Evolutionary conservation across 805 yeast species (phyloP).

Genomic region (Jamesozyma spencerorum): DNA sequence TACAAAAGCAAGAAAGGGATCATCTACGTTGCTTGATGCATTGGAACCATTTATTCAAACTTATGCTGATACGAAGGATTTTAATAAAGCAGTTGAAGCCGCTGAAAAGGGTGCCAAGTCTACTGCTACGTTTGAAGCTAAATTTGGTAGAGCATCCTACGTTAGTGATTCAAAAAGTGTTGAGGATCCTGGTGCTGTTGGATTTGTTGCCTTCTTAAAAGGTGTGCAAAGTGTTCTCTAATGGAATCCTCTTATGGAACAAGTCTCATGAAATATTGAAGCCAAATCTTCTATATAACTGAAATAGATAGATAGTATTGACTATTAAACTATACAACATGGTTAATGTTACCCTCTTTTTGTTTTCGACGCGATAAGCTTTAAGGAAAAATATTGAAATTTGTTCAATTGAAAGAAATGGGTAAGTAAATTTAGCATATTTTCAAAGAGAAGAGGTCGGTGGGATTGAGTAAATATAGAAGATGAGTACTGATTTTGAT

Average conservation of each 20-base stretch:
- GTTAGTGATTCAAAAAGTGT: slow-evolving; percentile 63
- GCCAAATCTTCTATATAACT: no score
- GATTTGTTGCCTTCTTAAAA: slow-evolving; percentile 49
- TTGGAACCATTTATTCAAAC: slow-evolving; percentile 75
- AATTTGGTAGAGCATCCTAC: slow-evolving; percentile 89
- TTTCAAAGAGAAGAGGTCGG: no score
- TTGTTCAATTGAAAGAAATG: no score
- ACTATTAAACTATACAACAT: no score
- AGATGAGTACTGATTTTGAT: slow-evolving; percentile 67
- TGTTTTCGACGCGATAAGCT: no score
- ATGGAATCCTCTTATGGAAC: neutral
- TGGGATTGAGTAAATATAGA: no score
- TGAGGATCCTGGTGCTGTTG: slow-evolving; percentile 95
- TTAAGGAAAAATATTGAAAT: neutral
- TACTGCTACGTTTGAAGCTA: slow-evolving; percentile 69
- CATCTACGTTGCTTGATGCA: slow-evolving; percentile 82
- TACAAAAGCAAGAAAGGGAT: slow-evolving; percentile 83
- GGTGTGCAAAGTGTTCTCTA: slow-evolving; percentile 28
- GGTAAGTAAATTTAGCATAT: no score
- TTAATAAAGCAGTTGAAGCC: slow-evolving; percentile 53
- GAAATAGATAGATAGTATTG: no score
- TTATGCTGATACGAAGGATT: slow-evolving; percentile 41
- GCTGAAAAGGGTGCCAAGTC: slow-evolving; percentile 69
- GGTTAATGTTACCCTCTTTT: no score
- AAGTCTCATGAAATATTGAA: no score